Percentiles rank a stretch among this genome's conserved stretches.
Conservation (phyloP, 1,284 basidiomycete genomes). For the Sphaerobolus stellatus region DNA sequence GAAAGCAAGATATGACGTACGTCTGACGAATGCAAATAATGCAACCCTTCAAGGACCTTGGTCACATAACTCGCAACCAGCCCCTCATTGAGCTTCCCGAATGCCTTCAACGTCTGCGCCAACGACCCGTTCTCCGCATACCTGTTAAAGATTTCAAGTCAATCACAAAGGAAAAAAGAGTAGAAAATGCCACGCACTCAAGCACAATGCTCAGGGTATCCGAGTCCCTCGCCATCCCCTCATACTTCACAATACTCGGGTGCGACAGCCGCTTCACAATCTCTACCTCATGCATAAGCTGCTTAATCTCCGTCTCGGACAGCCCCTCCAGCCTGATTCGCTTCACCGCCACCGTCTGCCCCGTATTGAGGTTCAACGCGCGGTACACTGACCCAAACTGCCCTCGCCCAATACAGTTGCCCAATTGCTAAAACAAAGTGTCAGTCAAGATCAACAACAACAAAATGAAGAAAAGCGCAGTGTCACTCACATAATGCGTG, state of each 20-base stretch:
- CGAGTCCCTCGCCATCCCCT: slow-evolving; percentile 89
- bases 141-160: slow-evolving; percentile 38
- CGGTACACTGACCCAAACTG: slow-evolving; percentile 96
- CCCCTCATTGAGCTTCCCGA: slow-evolving; percentile 87
- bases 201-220: slow-evolving; percentile 88
- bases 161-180: slow-evolving; percentile 10
- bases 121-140: slow-evolving; percentile 94
- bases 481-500: slow-evolving; percentile 75
- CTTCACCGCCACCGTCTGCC: slow-evolving; percentile 87
- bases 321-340: slow-evolving; percentile 11
- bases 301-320: slow-evolving; percentile 26
- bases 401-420: slow-evolving; percentile 93
- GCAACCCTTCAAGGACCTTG: slow-evolving; percentile 89
- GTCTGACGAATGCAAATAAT: slow-evolving; percentile 83
- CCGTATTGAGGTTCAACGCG: slow-evolving; percentile 87
- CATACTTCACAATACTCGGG: slow-evolving; percentile 94
- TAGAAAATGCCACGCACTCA: slow-evolving; percentile 59
- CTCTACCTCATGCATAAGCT: slow-evolving; percentile 90
- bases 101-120: slow-evolving; percentile 86
- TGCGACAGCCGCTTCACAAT: slow-evolving; percentile 85
- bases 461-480: slow-evolving; percentile 5
- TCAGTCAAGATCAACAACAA: slow-evolving; percentile 4
- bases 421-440: slow-evolving; percentile 69
- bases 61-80: slow-evolving; percentile 89
- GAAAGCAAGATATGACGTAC: slow-evolving; percentile 29